A percentile compares a stretch with the other conserved stretches of the same genome.
These are phyloP conservation scores for Naganishia antarctica DNA, from an alignment of 768 basidiomycete genomes.

Conservation along the genomic window DNA sequence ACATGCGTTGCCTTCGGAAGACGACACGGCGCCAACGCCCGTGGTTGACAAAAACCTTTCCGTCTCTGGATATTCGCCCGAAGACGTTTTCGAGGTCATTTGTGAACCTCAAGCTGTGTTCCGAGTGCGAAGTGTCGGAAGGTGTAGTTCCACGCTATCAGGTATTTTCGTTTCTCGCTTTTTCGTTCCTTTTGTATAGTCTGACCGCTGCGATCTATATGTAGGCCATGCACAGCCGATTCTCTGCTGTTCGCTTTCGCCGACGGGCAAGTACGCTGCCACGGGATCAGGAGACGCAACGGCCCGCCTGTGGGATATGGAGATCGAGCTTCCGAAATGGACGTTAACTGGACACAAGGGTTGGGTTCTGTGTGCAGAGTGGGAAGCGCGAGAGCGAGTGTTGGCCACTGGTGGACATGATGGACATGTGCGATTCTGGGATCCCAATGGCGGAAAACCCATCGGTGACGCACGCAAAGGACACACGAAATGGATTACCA, in stretches of 20 bases:
- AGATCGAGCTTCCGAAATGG: conserved; percentile 85
- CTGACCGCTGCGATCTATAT: conserved; percentile 11
- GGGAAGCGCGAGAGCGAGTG: conserved; percentile 87
- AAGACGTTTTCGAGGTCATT: conserved; percentile 79
- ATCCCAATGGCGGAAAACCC: conserved; percentile 82
- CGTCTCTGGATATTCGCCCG: conserved; percentile 49
- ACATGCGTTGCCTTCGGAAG: conserved; percentile 54
- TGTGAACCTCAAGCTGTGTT: conserved; percentile 96
- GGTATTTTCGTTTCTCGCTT: conserved; percentile 53
- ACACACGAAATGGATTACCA: conserved; percentile 94
- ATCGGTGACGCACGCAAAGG: conserved; percentile 85
- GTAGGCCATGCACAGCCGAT: conserved; percentile 87
- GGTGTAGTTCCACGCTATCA: conserved; percentile 87
- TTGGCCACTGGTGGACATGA: conserved; percentile 93
- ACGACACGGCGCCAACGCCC: conserved; percentile 57
- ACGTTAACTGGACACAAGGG: conserved; percentile 82
- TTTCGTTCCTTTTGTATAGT: background rate
- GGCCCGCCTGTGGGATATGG: conserved; percentile 87
- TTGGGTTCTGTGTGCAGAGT: conserved; percentile 96
- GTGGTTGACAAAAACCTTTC: background rate
- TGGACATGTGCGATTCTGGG: conserved; percentile 87
- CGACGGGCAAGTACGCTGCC: conserved; percentile 81
- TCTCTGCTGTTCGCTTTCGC: conserved; percentile 90
- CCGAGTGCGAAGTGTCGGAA: conserved; percentile 82
- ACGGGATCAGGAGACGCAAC: conserved; percentile 94